Evolutionary conservation across 1,284 basidiomycete species (phyloP).

Genomic region (Boletus putidus): DNA sequence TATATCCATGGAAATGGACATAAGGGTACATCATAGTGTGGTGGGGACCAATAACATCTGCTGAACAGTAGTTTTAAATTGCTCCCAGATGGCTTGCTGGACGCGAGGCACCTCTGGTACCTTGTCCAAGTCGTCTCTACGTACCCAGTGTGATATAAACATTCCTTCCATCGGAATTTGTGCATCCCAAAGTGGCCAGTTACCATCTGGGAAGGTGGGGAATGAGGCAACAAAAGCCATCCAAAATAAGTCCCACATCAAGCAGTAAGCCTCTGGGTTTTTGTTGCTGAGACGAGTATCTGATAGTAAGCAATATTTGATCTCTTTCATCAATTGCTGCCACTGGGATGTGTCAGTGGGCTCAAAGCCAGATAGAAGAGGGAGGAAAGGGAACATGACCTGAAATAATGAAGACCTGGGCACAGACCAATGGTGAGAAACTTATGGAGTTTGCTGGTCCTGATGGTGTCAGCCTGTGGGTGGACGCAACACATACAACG

Average conservation of each 20-base stretch:
- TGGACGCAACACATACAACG: not conserved
- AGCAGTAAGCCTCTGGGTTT: not conserved
- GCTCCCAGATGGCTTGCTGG: no score
- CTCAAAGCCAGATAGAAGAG: not conserved
- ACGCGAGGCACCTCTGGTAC: no score
- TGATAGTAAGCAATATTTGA: not conserved
- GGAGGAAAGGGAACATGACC: slow-evolving; percentile 9
- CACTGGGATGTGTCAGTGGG: not conserved
- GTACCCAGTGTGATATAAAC: slow-evolving; percentile 10
- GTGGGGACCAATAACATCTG: no score
- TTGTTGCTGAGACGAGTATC: not conserved
- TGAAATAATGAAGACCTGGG: not conserved
- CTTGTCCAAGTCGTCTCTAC: no score
- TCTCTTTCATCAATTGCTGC: not conserved
- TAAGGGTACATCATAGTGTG: no score
- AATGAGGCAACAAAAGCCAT: slow-evolving; percentile 12
- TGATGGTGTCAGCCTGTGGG: not conserved
- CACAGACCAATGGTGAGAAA: not conserved
- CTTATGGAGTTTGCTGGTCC: not conserved
- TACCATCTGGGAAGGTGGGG: slow-evolving; percentile 8
- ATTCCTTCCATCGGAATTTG: slow-evolving; percentile 11
- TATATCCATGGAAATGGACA: no score
- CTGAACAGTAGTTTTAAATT: no score
- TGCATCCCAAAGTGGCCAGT: slow-evolving; percentile 12
- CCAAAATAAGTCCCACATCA: slow-evolving; percentile 12